phyloP scores from a whole-genome alignment of 176 grass and related monocot species.

The Tillandsia fasciculata region DNA sequence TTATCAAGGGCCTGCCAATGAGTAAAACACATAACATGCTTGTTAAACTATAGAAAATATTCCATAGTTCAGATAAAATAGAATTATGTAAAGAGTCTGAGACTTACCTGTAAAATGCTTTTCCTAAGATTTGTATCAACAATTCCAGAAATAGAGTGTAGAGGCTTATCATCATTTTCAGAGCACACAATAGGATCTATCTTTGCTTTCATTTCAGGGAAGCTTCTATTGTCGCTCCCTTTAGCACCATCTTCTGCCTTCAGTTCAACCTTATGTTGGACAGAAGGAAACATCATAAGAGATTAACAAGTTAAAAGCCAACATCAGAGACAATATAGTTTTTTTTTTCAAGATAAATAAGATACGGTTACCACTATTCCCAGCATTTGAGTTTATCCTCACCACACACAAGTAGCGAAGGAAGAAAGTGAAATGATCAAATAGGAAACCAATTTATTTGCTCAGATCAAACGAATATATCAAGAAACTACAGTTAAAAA shows the following conservation, averaged over 20 bases:
- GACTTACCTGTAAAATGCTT: neutral
- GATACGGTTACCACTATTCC: neutral
- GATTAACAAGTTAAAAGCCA: neutral
- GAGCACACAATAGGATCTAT: neutral
- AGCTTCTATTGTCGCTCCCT: slow-evolving; percentile 1
- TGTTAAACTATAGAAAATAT: neutral
- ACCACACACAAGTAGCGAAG: neutral
- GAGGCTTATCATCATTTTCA: slow-evolving; percentile 15
- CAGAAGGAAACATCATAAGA: neutral
- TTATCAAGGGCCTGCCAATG: slow-evolving; percentile 40
- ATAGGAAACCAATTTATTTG: no score
- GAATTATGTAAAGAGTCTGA: neutral
- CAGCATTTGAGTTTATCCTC: neutral
- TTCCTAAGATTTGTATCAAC: slow-evolving; percentile 36
- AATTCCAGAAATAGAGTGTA: slow-evolving; percentile 8
- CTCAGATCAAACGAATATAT: no score
- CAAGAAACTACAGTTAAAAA: no score
- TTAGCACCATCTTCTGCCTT: slow-evolving; percentile 1
- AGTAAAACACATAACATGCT: slow-evolving; percentile 7
- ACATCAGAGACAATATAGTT: neutral
- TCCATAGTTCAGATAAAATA: neutral
- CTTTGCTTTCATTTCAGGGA: neutral
- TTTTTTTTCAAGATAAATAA: neutral
- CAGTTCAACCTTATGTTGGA: slow-evolving; percentile 8
- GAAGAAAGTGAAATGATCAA: neutral